These are phyloP conservation scores for Crithidia sp. DNA, from an alignment of 208 protist genomes.

Conservation along the genomic window DNA sequence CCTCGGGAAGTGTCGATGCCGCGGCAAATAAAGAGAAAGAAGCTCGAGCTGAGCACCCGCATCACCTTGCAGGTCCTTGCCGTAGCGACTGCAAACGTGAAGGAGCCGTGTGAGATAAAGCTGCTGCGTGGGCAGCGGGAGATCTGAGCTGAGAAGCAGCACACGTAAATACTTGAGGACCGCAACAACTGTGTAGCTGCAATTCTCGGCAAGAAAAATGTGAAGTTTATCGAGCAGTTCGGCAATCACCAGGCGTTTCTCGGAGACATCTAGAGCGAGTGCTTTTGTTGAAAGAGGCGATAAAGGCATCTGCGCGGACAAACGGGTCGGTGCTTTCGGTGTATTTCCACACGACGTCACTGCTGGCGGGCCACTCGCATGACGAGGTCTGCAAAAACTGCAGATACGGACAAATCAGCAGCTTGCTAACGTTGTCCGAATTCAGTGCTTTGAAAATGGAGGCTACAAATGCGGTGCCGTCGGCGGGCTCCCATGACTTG, in stretches of 20 bases:
- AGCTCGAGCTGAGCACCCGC: conserved; percentile 20
- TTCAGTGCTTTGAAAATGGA: not conserved
- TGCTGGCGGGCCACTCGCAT: not conserved
- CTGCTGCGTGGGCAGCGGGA: conserved; percentile 4
- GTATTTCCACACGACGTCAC: conserved; percentile 6
- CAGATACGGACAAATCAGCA: conserved; percentile 28
- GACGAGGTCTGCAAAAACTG: conserved; percentile 33
- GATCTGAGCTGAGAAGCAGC: conserved; percentile 1
- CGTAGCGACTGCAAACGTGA: conserved; percentile 25
- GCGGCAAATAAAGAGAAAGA: conserved; percentile 10
- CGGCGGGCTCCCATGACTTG: conserved; percentile 1
- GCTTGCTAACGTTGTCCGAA: conserved; percentile 10
- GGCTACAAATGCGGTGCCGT: not conserved
- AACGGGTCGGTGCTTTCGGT: conserved; percentile 21
- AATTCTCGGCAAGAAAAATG: conserved; percentile 15
- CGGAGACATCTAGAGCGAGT: conserved; percentile 1
- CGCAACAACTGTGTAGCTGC: conserved; percentile 22
- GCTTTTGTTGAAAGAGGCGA: conserved; percentile 15
- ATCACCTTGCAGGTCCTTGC: conserved; percentile 19
- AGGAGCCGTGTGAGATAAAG: conserved; percentile 18
- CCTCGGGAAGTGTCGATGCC: not conserved
- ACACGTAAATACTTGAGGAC: conserved; percentile 23
- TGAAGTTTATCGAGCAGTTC: conserved; percentile 25
- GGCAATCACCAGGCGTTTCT: conserved; percentile 7
- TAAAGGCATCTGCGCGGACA: conserved; percentile 32